Evolutionary conservation across 257 asterid genomes (phyloP).

Genomic region (Solanum bulbocastanum): DNA sequence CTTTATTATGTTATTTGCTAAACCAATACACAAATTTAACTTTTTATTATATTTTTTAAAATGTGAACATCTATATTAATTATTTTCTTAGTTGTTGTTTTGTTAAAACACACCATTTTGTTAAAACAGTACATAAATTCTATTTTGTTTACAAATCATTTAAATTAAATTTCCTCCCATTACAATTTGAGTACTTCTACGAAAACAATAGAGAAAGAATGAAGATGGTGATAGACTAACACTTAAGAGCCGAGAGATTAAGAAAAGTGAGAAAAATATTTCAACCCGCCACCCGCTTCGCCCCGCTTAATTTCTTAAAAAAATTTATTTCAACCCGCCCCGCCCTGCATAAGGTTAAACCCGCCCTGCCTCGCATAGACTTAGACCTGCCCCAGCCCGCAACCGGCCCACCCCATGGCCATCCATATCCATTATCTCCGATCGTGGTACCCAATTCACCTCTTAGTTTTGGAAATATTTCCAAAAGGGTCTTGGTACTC

Average conservation of each 20-base stretch:
- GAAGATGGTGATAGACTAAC: neutral
- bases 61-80: neutral
- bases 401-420: neutral
- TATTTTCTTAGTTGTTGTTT: too few species aligned
- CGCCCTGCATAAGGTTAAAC: neutral
- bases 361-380: neutral
- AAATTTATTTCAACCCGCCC: too few species aligned
- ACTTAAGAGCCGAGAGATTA: neutral
- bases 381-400: neutral
- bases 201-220: neutral
- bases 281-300: neutral
- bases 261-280: neutral
- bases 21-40: neutral
- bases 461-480: neutral
- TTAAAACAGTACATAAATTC: neutral
- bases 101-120: too few species aligned
- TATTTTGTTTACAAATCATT: neutral
- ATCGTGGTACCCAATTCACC: neutral
- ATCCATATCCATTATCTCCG: neutral
- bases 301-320: neutral
- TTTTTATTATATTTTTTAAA: too few species aligned
- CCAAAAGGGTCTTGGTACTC: neutral
- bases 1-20: neutral
- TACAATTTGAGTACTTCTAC: too few species aligned
- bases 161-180: too few species aligned